Evolutionary conservation across 257 asterid genomes (phyloP), one percentile per base, ranked within the genome.

Genomic region (Solanum rostratum): DNA sequence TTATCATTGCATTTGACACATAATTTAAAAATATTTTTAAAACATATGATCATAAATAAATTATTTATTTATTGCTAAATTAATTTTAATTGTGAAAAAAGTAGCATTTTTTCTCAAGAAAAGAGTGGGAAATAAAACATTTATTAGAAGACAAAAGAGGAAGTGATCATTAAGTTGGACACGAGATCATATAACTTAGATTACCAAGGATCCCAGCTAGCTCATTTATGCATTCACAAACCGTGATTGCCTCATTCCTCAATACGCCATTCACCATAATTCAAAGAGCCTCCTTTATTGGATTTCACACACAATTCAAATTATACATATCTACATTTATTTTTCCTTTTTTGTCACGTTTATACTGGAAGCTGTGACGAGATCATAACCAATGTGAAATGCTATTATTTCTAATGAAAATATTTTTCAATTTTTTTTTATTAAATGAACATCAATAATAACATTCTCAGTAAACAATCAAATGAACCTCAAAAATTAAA

Each of bases 241-340:
- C 43, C 22, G 86, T 50, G 83, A 85, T 73, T 85, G 65, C 57
- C 62, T 80, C 63, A 54, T 55, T 83, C 76, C 50, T 62, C 69
- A 73, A 54, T 69, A 37, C 41, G 57, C 43, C 49, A 52, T 53
- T 55, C 24, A 84, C 22, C 52, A 4, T 13, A 45, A 30, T 24
- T 41, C 76, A 55, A 19, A 33, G 16, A 16, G 57, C 4, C 65
- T 2, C n/a, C 62, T 12, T 83, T 39, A 53, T 69, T 43, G 60
- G 62, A 69, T 62, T 78, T 57, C 49, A 52, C 45, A 84, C 50
- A 19, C 3, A 19, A 37, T 69, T 69, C 79, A 69, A 37, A 37
- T 30, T 66, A 66, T 16, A 6, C 7, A 29, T 14, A 19, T 33
- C 27, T 18, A 62, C 14, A 24, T 24, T 22, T 2, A 15, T 0